Evolutionary conservation across 1,284 basidiomycete genomes (phyloP), one percentile per base, ranked within the genome.

Genomic region (Pseudozyma hubeiensis): DNA sequence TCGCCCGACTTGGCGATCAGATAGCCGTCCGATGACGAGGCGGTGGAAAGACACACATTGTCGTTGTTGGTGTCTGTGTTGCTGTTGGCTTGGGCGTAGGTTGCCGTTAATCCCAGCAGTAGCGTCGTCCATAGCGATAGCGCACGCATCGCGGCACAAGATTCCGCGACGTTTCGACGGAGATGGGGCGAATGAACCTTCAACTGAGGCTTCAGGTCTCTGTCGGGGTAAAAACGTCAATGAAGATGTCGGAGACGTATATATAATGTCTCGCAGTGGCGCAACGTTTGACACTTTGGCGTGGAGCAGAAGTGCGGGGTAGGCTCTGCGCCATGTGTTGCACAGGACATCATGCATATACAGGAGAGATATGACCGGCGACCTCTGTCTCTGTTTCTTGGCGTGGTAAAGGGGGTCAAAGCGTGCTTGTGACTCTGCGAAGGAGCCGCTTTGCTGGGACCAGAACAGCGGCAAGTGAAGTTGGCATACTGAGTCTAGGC

Each of bases 1-100:
- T 67, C 59, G 19, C 65, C 65, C 11, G 54, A 40, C 16, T 51
- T 45, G 5, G 65, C 65, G 45, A 67, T 53, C n/a, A 58, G 43
- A 35, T 67, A 67, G 5, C 54, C 59, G 7, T 39, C 1, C 1
- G 45, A 40, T 1, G 54, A 54, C 10, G 62, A 34, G 8, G 54
- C 35, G 5, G 46, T 57, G 16, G 46, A 41, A n/a, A 67, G 59
- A 54, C 59, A 67, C 24, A 41, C 34, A 17, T 34, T 34, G 16
- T 51, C 34, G 40, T 17, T 43, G 40, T 1, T 33, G 9, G 4
- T 6, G 11, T 10, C 30, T 11, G 14, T 40, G 31, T 13, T 34
- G 39, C 41, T 44, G 29, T 33, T 44, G 29, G 53, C 53, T 13
- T 31, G 45, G 9, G 46, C 37, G 7, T 50, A 31, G 4, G 51